Base-by-base conservation (phyloP, 768 basidiomycete species). In the Leccinellum rugosiceps region DNA sequence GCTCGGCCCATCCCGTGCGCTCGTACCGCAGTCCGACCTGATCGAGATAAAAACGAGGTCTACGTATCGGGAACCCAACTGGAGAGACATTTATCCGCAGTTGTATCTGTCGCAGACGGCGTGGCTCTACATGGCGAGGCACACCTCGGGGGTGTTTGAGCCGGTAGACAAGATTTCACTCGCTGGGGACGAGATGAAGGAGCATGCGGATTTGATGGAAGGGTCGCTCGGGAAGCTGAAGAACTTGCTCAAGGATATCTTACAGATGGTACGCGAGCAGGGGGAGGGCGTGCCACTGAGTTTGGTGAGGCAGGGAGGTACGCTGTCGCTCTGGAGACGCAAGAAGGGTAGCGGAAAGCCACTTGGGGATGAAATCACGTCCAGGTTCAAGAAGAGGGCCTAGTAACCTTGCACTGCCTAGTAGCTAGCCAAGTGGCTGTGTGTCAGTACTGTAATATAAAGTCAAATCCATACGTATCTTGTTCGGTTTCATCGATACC, bases 41-140 rank as follows among this genome's bases (percentile, higher is more conserved):
- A 59, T 76, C 54, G 77, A 76, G 50, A 58, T 78, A 38, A 67
- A 68, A 41, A 77, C 78, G 43, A 45, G 69, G n/a, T 63, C 68
- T 1, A 31, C 45, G 4, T 41, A 49, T n/a, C 61, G 67, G 7
- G 67, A 71, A 9, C 74, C 75, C 57, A 75, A 86, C 63, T 89
- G 86, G 86, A 73, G 64, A 28, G 85, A 87, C 13, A 72, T 75
- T 1, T 88, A 83, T 67, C 81, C 84, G 0, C 88, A 90, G 65
- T 71, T 90, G 13, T 85, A 80, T 66, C 78, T 91, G 54, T 88
- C 89, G 6, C 84, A 86, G 65, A 90, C 86, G 0, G 72, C 78
- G 2, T 78, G 83, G 62, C 77, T 84, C 57, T 84, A 81, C 65
- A 72, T 88, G 53, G 88, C 80, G 0, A 71, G 80, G 43, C 88